A percentile compares a stretch with the other conserved stretches of the same genome.
phyloP scores from a whole-genome alignment of 75 land plant genomes.

The Pinus tabuliformis region DNA sequence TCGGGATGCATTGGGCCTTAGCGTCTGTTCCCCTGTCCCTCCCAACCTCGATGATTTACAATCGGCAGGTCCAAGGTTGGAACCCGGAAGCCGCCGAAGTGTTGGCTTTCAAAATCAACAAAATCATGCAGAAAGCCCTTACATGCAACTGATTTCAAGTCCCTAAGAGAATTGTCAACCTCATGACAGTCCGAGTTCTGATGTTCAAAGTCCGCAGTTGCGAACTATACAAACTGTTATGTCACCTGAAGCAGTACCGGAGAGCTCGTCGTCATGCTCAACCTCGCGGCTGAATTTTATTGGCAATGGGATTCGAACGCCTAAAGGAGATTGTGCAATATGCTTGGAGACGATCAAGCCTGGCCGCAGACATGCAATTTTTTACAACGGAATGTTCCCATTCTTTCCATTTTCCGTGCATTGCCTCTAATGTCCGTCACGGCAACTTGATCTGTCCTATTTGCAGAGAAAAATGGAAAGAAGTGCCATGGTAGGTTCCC shows the following conservation, averaged over 20 bases:
- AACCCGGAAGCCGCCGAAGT: background rate
- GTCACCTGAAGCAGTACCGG: background rate
- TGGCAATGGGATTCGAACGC: conserved; percentile 3
- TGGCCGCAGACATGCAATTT: conserved; percentile 44
- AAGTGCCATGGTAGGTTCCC: conserved; percentile 49
- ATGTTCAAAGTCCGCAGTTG: background rate
- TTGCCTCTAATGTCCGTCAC: conserved; percentile 55
- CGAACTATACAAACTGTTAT: background rate
- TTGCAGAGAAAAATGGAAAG: conserved; percentile 63
- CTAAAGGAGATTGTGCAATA: conserved; percentile 56
- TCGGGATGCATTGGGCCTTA: background rate
- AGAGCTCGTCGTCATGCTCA: background rate
- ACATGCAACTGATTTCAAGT: background rate
- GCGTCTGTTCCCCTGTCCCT: conserved; percentile 5
- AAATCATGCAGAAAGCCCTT: too few relatives aligned
- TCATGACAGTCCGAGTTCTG: background rate
- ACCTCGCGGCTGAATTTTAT: background rate
- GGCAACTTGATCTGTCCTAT: conserved; percentile 63
- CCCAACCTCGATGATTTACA: background rate
- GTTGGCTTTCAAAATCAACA: background rate
- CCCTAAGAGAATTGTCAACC: background rate
- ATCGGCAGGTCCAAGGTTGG: background rate
- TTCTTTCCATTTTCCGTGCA: conserved; percentile 77
- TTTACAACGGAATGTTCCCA: conserved; percentile 89
- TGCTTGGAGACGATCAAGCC: conserved; percentile 64